A percentile compares a stretch with the other conserved stretches of the same genome.
These are phyloP conservation scores for Cyclanthera cordifolia DNA, from an alignment of 306 rosid species.

Conservation along the genomic window DNA sequence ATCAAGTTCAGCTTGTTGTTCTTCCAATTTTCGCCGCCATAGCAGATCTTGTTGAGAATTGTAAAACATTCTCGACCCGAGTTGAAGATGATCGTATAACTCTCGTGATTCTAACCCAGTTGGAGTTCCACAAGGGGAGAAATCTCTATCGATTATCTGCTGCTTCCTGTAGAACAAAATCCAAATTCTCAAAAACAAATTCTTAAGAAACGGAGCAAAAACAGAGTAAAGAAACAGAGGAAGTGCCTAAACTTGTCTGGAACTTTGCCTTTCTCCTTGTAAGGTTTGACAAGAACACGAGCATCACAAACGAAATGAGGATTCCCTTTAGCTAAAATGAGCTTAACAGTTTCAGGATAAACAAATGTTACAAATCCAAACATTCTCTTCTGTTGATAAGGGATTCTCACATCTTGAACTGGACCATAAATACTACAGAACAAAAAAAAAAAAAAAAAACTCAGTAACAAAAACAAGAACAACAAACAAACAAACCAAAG, in stretches of 20 bases:
- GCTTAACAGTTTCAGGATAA: conserved; percentile 86
- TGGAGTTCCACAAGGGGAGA: conserved; percentile 89
- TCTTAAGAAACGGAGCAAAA: not conserved
- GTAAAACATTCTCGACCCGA: conserved; percentile 73
- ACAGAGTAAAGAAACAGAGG: not conserved
- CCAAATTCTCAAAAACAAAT: not conserved
- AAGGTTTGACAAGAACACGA: conserved; percentile 92
- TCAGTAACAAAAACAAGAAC: not conserved
- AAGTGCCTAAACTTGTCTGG: conserved; percentile 88
- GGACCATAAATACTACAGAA: conserved; percentile 72
- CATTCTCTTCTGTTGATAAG: conserved; percentile 97
- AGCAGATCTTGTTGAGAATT: conserved; percentile 60
- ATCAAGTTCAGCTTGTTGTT: conserved; percentile 84
- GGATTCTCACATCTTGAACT: conserved; percentile 98
- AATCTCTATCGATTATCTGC: conserved; percentile 68
- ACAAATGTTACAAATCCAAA: conserved; percentile 93
- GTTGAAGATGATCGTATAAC: conserved; percentile 59
- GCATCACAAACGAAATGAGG: conserved; percentile 99
- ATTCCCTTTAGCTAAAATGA: conserved; percentile 80
- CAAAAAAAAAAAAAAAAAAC: not conserved
- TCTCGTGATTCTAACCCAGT: conserved; percentile 72
- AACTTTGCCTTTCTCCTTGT: conserved; percentile 96
- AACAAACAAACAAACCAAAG: not conserved
- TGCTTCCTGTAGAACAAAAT: conserved; percentile 47
- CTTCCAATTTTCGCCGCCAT: conserved; percentile 88